Percentiles rank a stretch among this genome's conserved stretches.
Conservation (phyloP, 257 asterid genomes). For the Solanum appendiculatum region DNA sequence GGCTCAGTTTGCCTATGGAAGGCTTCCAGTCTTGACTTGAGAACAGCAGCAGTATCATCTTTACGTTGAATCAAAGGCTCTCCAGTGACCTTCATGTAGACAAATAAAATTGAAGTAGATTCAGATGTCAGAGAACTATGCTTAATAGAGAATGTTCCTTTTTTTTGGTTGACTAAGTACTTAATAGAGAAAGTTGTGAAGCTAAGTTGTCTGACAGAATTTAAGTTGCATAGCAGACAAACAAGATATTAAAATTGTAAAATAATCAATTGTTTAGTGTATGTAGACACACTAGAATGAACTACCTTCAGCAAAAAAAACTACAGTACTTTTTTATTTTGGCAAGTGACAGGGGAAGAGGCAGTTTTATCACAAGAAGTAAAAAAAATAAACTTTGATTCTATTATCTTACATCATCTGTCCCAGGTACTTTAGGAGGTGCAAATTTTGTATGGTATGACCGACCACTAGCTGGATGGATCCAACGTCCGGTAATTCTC, state of each 20-base stretch:
- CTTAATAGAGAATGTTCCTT: neutral
- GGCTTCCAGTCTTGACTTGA: constrained; percentile 89
- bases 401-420: constrained; percentile 64
- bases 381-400: neutral
- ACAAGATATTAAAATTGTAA: neutral
- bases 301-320: neutral
- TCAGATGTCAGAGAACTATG: neutral
- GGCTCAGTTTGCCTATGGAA: constrained; percentile 93
- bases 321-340: neutral
- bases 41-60: constrained; percentile 93
- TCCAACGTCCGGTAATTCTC: constrained; percentile 98
- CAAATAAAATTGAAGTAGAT: neutral
- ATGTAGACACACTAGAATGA: neutral
- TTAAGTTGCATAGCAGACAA: neutral
- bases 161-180: neutral
- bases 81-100: constrained; percentile 36
- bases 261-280: neutral
- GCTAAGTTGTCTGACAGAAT: neutral
- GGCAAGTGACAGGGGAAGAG: neutral
- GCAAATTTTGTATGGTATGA: constrained; percentile 85
- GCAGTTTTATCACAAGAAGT: neutral
- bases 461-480: constrained; percentile 95
- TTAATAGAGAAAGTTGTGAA: neutral
- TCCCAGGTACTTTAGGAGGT: constrained; percentile 79
- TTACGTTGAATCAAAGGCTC: constrained; percentile 90